These are phyloP conservation scores for apple (Malus domestica) DNA, from an alignment of 306 rosid species.

Conservation along the genomic window DNA sequence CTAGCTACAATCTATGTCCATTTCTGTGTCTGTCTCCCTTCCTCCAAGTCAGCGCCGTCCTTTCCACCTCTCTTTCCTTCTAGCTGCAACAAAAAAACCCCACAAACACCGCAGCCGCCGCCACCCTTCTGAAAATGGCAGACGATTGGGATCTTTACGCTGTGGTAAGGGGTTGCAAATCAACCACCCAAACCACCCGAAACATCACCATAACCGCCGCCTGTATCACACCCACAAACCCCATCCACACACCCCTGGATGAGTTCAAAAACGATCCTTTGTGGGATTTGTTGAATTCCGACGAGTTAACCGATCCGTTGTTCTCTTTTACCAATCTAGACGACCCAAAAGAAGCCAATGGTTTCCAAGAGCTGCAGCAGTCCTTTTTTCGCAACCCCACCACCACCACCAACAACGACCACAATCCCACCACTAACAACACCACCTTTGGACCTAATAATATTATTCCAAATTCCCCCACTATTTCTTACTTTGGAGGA, in stretches of 20 bases:
- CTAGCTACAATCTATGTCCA: slow-evolving; percentile 3
- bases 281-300: slow-evolving; percentile 17
- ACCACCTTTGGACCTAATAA: background rate
- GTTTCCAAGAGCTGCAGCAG: slow-evolving; percentile 41
- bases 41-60: slow-evolving; percentile 63
- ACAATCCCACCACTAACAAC: background rate
- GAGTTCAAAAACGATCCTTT: background rate
- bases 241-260: background rate
- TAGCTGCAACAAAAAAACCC: background rate
- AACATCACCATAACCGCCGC: background rate
- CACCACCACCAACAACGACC: slow-evolving; percentile 14
- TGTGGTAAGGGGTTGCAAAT: slow-evolving; percentile 54
- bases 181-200: slow-evolving; percentile 2
- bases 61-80: slow-evolving; percentile 12
- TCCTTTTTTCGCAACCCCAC: slow-evolving; percentile 32
- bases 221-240: background rate
- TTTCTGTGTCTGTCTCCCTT: background rate
- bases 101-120: background rate
- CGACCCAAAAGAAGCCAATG: slow-evolving; percentile 7
- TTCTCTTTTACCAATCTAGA: background rate
- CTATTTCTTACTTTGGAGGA: slow-evolving; percentile 28
- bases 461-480: slow-evolving; percentile 27
- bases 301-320: slow-evolving; percentile 21
- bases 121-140: slow-evolving; percentile 18
- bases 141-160: slow-evolving; percentile 80